Conservation (phyloP, 2,329 filamentous ascomycete species). For the Fusarium lateritium region DNA sequence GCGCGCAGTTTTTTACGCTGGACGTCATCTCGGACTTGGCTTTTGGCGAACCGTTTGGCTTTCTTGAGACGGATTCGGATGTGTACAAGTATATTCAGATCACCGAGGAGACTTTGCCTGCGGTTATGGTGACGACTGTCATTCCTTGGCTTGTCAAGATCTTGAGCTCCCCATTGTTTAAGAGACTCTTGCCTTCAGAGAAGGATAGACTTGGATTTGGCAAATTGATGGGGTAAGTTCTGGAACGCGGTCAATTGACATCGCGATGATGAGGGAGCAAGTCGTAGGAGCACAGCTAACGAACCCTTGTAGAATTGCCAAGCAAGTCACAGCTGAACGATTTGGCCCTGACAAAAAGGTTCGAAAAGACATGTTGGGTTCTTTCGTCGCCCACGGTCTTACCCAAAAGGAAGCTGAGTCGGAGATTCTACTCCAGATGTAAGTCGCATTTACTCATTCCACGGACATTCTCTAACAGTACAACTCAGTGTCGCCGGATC, state of each 20-base stretch:
- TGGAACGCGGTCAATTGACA: too few species aligned
- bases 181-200: conserved; percentile 58
- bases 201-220: conserved; percentile 58
- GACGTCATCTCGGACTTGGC: conserved; percentile 68
- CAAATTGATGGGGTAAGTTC: conserved; percentile 61
- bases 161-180: conserved; percentile 58
- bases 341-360: conserved; percentile 48
- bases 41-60: conserved; percentile 64
- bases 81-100: conserved; percentile 63
- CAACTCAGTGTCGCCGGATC: conserved; percentile 64
- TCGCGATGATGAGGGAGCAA: too few species aligned
- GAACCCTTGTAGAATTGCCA: conserved; percentile 42
- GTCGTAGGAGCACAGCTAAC: background rate
- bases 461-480: background rate
- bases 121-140: conserved; percentile 61
- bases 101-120: conserved; percentile 58
- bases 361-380: conserved; percentile 52
- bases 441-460: background rate
- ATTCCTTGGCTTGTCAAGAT: conserved; percentile 60
- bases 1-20: conserved; percentile 66
- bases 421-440: conserved; percentile 48
- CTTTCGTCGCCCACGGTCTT: conserved; percentile 50
- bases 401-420: conserved; percentile 48
- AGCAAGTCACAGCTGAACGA: conserved; percentile 49
- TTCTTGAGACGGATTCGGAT: conserved; percentile 61